Evolutionary conservation across 2,329 filamentous ascomycete species (phyloP).

Genomic region (Pseudogymnoascus sp.): DNA sequence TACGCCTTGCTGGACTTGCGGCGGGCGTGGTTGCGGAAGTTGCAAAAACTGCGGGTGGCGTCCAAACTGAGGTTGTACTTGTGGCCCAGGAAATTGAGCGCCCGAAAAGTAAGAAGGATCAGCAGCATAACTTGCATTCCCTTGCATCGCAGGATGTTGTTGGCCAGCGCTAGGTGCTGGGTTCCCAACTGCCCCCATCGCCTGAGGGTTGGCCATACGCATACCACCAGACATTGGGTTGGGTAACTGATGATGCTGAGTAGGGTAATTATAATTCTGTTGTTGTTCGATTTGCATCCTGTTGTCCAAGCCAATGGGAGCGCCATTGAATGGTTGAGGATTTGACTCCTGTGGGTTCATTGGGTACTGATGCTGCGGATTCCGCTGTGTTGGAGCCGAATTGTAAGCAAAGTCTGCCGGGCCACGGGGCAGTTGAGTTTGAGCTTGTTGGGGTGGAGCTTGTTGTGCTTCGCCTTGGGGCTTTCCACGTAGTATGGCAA

Average conservation of each 20-base stretch:
- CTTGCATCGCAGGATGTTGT: not conserved
- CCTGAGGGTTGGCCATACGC: not conserved
- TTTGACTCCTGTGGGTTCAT: not conserved
- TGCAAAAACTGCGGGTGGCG: constrained; percentile 28
- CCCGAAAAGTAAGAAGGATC: not conserved
- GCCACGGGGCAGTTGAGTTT: not conserved
- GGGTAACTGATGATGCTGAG: not conserved
- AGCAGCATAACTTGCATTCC: not conserved
- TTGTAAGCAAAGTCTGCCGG: not conserved
- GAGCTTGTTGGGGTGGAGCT: constrained; percentile 13
- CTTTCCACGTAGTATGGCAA: constrained; percentile 44
- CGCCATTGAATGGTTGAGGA: not conserved
- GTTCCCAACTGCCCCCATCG: not conserved
- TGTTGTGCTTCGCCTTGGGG: constrained; percentile 16
- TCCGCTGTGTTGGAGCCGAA: not conserved
- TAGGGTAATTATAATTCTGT: not conserved
- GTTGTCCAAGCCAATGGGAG: not conserved
- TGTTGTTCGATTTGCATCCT: not conserved
- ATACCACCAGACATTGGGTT: not conserved
- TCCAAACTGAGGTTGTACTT: constrained; percentile 15
- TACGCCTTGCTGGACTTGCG: constrained; percentile 48
- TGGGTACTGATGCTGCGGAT: not conserved
- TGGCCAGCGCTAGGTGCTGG: not conserved
- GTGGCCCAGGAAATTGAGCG: constrained; percentile 10
- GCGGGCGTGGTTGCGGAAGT: constrained; percentile 37